phyloP scores from a whole-genome alignment of 495 filamentous ascomycete genomes.

The Xylaria cubensis region DNA sequence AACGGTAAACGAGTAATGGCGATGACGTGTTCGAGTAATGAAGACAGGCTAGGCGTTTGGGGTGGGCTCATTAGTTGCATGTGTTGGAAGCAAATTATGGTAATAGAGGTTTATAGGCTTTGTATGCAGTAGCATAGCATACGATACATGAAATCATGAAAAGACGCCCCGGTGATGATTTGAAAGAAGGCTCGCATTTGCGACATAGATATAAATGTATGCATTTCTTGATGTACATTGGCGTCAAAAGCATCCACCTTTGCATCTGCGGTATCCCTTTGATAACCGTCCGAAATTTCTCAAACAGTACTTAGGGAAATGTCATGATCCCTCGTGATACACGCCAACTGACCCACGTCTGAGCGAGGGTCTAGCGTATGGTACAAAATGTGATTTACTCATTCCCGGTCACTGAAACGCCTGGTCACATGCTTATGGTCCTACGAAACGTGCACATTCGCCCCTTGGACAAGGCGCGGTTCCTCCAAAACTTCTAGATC shows the following conservation, averaged over 20 bases:
- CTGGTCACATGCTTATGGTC: conserved; percentile 20
- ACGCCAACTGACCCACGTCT: not conserved
- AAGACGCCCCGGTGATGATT: not conserved
- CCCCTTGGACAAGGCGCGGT: not conserved
- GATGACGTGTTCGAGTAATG: conserved; percentile 23
- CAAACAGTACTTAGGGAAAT: conserved; percentile 7
- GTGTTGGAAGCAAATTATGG: conserved; percentile 30
- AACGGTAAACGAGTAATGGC: not conserved
- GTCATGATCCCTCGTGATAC: conserved; percentile 9
- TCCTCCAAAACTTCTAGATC: conserved; percentile 2
- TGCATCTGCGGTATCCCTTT: conserved; percentile 13
- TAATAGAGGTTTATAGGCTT: conserved; percentile 32
- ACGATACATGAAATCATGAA: conserved; percentile 5
- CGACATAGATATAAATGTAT: conserved; percentile 24
- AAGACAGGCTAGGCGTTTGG: conserved; percentile 37
- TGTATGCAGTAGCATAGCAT: conserved; percentile 9
- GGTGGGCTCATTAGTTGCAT: conserved; percentile 31
- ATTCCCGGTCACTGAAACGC: conserved; percentile 16
- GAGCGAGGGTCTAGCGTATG: not conserved
- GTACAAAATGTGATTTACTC: conserved; percentile 13
- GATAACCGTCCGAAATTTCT: conserved; percentile 5
- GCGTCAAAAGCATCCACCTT: conserved; percentile 10
- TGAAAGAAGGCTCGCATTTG: not conserved
- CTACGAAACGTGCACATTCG: conserved; percentile 6
- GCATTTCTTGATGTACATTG: conserved; percentile 23